Base-by-base conservation (phyloP, 1,284 basidiomycete species). In the Fomitopsis betulina region DNA sequence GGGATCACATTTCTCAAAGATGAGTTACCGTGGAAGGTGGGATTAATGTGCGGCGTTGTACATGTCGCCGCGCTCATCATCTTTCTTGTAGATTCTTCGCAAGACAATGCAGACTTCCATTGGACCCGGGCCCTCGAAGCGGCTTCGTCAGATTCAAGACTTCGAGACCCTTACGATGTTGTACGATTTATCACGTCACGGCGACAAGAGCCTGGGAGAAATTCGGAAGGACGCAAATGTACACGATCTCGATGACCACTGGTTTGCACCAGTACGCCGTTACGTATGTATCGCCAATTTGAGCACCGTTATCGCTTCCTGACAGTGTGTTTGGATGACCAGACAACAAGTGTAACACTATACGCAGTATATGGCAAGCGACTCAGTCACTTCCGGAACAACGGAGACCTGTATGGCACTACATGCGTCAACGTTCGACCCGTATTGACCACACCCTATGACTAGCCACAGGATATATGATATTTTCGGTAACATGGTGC, bases 1-100 rank as follows among this genome's bases (percentile, higher is more conserved):
- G 54, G 70, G 21, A 61, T 66, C 53, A 67, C 69, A 6, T 70
- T 71, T 52, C 53, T 71, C 39, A 67, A 67, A 1, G 70, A 70
- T 57, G 65, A 62, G n/a, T 62, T 58, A 47, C 65, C 70, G 52
- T 70, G 66, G 67, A 71, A 69, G 63, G 69, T 68, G 19, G 1
- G 62, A 23, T 40, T 8, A 7, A 25, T 7, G 10, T 33, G 39
- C 21, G 23, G 39, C 21, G 23, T 25, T 12, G 17, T 9, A 15
- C 21, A 15, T 35, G 25, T 43, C 17, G 17, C 17, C 23, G 7
- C 21, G 25, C 8, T 40, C n/a, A 12, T 33, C 5, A n/a, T 5
- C 12, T 10, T 10, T 37, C 32, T 39, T 23, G 1, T 19, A 68
- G 65, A 56, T 61, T 39, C 60, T 62, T 6, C 58, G 69, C 35